These are phyloP conservation scores for Veloboletus limbatus DNA, from an alignment of 1,284 basidiomycete genomes.

Conservation along the genomic window DNA sequence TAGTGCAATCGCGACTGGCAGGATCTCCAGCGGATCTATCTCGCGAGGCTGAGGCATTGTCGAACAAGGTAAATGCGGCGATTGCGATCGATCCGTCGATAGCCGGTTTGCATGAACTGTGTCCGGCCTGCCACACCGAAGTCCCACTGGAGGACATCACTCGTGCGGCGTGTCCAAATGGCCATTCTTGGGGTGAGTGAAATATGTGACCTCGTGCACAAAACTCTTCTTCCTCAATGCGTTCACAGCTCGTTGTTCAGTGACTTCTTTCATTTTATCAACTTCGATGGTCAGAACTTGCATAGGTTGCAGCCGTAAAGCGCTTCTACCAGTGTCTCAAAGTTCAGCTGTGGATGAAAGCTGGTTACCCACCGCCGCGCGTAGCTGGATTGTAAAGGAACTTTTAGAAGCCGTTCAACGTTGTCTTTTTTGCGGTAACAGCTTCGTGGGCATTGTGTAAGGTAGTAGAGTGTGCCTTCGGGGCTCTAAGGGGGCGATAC, in stretches of 20 bases:
- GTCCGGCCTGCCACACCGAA: conserved; percentile 63
- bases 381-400: conserved; percentile 62
- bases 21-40: conserved; percentile 49
- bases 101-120: conserved; percentile 50
- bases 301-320: conserved; percentile 67
- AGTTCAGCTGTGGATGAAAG: conserved; percentile 25
- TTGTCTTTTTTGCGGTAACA: conserved; percentile 66
- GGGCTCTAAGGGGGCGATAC: conserved; percentile 31
- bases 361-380: conserved; percentile 46
- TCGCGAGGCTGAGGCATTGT: conserved; percentile 49
- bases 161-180: conserved; percentile 58
- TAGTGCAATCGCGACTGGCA: conserved; percentile 51
- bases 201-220: conserved; percentile 22
- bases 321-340: conserved; percentile 53
- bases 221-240: conserved; percentile 18
- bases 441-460: conserved; percentile 56
- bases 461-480: conserved; percentile 2
- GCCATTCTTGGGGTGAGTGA: conserved; percentile 62
- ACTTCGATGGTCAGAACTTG: conserved; percentile 68
- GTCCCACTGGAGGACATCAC: conserved; percentile 57
- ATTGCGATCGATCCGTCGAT: conserved; percentile 31
- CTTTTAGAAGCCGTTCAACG: conserved; percentile 59
- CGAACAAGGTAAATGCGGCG: conserved; percentile 37
- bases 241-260: conserved; percentile 59
- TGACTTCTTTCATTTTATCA: conserved; percentile 68